phyloP scores from a whole-genome alignment of 768 basidiomycete genomes.

The Nevesoporus exiguus region DNA sequence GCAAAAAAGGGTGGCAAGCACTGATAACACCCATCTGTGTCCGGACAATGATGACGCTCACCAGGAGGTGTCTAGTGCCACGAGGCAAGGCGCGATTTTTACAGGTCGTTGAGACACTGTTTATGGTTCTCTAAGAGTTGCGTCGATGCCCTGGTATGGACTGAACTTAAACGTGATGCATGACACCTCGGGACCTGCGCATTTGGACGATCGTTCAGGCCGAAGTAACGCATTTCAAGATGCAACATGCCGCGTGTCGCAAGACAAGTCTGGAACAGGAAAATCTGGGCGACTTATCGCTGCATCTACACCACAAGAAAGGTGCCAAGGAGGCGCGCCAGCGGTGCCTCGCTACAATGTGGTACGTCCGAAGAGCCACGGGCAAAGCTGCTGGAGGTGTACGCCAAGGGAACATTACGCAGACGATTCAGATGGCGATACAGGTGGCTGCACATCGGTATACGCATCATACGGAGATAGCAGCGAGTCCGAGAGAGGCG shows the following conservation, averaged over 20 bases:
- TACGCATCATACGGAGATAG: conserved; percentile 85
- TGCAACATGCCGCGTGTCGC: conserved; percentile 94
- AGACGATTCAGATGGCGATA: conserved; percentile 88
- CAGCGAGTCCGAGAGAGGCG: too few relatives aligned
- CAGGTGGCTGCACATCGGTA: conserved; percentile 90
- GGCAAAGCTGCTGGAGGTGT: conserved; percentile 91
- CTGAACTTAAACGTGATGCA: too few relatives aligned
- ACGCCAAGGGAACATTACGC: conserved; percentile 90
- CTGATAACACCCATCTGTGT: too few relatives aligned
- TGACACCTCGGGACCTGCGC: conserved; percentile 67
- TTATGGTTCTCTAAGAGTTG: conserved; percentile 98
- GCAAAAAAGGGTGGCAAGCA: too few relatives aligned
- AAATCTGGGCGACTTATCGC: conserved; percentile 90
- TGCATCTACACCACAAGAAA: conserved; percentile 92
- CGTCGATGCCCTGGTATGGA: too few relatives aligned
- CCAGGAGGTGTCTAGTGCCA: too few relatives aligned
- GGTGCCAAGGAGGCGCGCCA: conserved; percentile 98
- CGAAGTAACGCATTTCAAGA: conserved; percentile 98
- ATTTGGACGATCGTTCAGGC: conserved; percentile 99
- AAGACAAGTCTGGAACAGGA: conserved; percentile 99
- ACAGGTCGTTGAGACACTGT: too few relatives aligned
- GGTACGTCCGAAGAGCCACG: conserved; percentile 92
- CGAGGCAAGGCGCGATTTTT: too few relatives aligned
- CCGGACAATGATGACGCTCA: too few relatives aligned
- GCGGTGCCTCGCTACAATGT: conserved; percentile 81